Conservation (phyloP, 192 early-diverging fungal genomes). For the Coemansia sp. region DNA sequence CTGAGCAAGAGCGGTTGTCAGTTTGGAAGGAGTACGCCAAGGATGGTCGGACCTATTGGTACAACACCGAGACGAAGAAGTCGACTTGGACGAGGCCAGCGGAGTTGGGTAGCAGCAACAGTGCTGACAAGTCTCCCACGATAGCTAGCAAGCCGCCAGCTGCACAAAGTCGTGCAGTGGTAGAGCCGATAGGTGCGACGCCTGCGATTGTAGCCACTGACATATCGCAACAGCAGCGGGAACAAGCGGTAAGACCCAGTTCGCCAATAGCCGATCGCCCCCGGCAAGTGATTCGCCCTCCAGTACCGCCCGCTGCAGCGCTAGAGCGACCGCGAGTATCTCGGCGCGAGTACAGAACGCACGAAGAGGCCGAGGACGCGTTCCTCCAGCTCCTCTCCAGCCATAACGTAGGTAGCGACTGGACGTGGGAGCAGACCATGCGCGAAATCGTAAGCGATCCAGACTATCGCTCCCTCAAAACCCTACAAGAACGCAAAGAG, state of each 20-base stretch:
- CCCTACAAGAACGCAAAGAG: constrained; percentile 76
- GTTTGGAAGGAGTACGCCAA: constrained; percentile 89
- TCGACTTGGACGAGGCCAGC: constrained; percentile 87
- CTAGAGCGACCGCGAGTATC: constrained; percentile 21
- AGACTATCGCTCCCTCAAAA: constrained; percentile 80
- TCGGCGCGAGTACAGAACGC: constrained; percentile 66
- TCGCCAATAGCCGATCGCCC: neutral
- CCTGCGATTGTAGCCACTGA: neutral
- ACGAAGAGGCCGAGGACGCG: constrained; percentile 79
- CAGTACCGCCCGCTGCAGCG: constrained; percentile 3
- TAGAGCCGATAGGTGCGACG: neutral
- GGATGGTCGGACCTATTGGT: constrained; percentile 84
- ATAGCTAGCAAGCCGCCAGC: neutral
- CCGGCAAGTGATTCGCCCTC: neutral
- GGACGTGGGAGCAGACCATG: constrained; percentile 95
- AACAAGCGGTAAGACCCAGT: neutral
- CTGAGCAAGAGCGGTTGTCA: constrained; percentile 63
- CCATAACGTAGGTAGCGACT: constrained; percentile 71
- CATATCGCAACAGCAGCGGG: neutral
- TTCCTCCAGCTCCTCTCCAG: constrained; percentile 75
- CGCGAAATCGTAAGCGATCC: constrained; percentile 81
- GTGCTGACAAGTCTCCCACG: neutral
- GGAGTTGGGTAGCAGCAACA: constrained; percentile 46
- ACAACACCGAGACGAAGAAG: constrained; percentile 73
- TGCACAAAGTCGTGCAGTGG: neutral